Conservation (phyloP, 257 asterid genomes). For the Henckelia pumila region DNA sequence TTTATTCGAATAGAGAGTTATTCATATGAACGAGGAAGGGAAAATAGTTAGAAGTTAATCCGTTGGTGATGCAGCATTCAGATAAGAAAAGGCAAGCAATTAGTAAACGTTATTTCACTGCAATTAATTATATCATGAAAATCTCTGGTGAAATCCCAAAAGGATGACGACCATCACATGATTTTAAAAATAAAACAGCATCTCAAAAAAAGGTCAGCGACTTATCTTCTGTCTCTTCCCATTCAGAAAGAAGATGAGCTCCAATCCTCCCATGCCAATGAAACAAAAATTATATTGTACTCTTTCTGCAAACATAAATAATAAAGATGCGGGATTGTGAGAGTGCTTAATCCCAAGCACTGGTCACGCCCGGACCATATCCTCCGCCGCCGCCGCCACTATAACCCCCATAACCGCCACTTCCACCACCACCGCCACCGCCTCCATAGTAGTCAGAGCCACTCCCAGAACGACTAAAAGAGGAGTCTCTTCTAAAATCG, state of each 20-base stretch:
- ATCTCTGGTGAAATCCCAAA: neutral
- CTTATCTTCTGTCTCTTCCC: constrained; percentile 10
- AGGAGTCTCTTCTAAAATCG: constrained; percentile 66
- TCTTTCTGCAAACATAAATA: constrained; percentile 23
- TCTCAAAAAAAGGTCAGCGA: constrained; percentile 16
- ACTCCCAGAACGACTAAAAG: constrained; percentile 43
- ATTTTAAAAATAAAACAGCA: neutral
- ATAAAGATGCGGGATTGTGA: constrained; percentile 3
- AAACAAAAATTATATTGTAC: constrained; percentile 21
- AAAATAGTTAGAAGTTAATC: too few species aligned
- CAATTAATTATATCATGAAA: neutral
- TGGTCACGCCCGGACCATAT: constrained; percentile 39
- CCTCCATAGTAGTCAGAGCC: constrained; percentile 43
- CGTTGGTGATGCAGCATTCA: too few species aligned
- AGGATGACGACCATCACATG: neutral
- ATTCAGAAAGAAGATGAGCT: constrained; percentile 16
- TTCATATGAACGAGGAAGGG: too few species aligned
- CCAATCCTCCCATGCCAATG: constrained; percentile 29
- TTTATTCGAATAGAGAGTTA: too few species aligned
- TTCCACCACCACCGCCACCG: constrained; percentile 36
- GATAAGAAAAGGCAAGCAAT: too few species aligned
- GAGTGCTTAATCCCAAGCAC: constrained; percentile 62
- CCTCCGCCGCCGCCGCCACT: constrained; percentile 46
- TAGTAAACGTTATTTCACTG: neutral
- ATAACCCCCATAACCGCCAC: constrained; percentile 25